phyloP scores from a whole-genome alignment of 2,329 filamentous ascomycete genomes.

The Claviceps maximensis region DNA sequence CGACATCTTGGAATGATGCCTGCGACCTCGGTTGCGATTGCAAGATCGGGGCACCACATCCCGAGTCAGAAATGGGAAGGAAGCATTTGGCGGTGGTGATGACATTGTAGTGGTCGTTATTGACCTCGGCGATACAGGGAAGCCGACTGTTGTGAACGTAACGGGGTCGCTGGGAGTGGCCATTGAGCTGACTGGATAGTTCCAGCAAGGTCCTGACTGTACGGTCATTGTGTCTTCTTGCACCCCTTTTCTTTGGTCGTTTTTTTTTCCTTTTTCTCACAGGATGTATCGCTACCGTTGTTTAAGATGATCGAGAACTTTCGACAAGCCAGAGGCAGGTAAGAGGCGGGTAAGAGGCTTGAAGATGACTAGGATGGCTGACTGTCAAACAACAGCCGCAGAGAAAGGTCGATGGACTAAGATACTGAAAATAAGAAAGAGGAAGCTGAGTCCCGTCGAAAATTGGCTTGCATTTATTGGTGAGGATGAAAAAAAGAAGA shows the following conservation, averaged over 20 bases:
- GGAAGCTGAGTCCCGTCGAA: background rate
- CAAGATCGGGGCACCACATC: background rate
- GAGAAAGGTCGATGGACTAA: background rate
- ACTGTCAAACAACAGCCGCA: background rate
- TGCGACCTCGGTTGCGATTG: background rate
- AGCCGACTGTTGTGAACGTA: background rate
- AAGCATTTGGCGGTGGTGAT: background rate
- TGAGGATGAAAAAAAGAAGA: background rate
- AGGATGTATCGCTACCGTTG: background rate
- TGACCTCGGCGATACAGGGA: conserved; percentile 3
- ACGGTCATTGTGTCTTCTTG: background rate
- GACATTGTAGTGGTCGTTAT: background rate
- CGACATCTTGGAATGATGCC: background rate
- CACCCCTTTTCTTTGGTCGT: background rate
- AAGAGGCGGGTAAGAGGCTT: background rate
- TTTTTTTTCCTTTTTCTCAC: background rate
- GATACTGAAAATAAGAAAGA: background rate
- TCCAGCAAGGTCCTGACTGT: background rate
- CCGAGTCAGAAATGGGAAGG: background rate
- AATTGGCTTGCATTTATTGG: background rate
- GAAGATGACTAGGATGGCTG: background rate
- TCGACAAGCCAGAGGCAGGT: background rate
- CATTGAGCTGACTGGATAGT: background rate
- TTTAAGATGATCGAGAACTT: background rate
- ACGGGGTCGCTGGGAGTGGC: background rate